These are phyloP conservation scores for Fusarium sp. DNA, from an alignment of 2,329 filamentous ascomycete species.

Conservation along the genomic window DNA sequence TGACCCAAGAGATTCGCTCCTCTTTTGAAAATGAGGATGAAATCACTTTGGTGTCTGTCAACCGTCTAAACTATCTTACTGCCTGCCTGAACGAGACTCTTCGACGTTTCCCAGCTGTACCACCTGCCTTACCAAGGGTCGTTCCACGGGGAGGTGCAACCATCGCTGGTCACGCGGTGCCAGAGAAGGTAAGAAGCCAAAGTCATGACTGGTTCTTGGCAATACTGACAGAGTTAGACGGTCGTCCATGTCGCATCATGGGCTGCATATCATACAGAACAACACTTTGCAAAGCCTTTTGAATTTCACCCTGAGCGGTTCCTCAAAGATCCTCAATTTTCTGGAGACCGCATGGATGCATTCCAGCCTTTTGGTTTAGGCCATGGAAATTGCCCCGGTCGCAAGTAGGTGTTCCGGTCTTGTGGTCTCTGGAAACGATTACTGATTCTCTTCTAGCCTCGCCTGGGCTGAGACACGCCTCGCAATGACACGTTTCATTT, in stretches of 20 bases:
- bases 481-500: not conserved
- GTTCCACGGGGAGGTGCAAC: not conserved
- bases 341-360: not conserved
- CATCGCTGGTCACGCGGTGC: not conserved
- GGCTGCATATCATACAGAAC: not conserved
- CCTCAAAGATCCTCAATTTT: not conserved
- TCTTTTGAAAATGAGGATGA: not conserved
- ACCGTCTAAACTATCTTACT: not conserved
- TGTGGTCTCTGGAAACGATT: not conserved
- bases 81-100: not conserved
- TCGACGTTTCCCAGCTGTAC: not conserved
- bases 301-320: not conserved
- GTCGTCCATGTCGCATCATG: not conserved
- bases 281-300: not conserved
- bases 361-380: not conserved
- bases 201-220: rapidly evolving
- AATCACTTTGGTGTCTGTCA: not conserved
- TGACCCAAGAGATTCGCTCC: not conserved
- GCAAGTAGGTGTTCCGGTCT: not conserved
- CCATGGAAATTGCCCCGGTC: not conserved
- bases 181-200: not conserved
- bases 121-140: not conserved
- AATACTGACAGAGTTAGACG: not conserved
- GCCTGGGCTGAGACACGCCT: not conserved
- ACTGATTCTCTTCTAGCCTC: not conserved